Evolutionary conservation across 495 filamentous ascomycete species (phyloP).

Genomic region (Aspergillus homomorphus): DNA sequence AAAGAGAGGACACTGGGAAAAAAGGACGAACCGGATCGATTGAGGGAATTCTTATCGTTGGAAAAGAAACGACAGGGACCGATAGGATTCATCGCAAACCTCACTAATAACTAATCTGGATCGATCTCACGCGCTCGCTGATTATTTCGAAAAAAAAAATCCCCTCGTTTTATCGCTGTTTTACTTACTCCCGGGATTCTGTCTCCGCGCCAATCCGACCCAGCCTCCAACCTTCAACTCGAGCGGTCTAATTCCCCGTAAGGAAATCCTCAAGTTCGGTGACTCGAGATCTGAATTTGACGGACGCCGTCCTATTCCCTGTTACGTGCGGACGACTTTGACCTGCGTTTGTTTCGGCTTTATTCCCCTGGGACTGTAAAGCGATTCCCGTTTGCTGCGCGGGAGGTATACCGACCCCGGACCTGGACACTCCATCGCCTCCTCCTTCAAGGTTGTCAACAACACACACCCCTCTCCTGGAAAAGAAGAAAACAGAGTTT

Average conservation of each 20-base stretch:
- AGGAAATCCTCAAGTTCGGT: not conserved
- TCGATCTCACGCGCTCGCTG: conserved; percentile 20
- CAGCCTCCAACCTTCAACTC: conserved; percentile 6
- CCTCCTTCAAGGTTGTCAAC: conserved; percentile 8
- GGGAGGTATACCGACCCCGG: conserved; percentile 12
- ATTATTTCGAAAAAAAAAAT: conserved; percentile 14
- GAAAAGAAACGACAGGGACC: conserved; percentile 7
- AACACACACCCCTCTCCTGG: conserved; percentile 4
- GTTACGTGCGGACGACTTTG: conserved; percentile 11
- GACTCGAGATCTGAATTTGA: conserved; percentile 2
- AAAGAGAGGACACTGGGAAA: conserved; percentile 18
- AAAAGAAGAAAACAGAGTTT: conserved; percentile 1
- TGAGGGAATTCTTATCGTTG: not conserved
- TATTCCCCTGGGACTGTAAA: conserved; percentile 15
- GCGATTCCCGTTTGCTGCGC: conserved; percentile 24
- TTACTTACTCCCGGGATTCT: conserved; percentile 4
- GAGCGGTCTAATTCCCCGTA: not conserved
- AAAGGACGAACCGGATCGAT: conserved; percentile 8
- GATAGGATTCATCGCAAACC: conserved; percentile 11
- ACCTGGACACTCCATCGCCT: conserved; percentile 18
- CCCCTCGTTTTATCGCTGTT: conserved; percentile 20
- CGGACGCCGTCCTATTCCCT: conserved; percentile 6
- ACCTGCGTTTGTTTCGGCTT: conserved; percentile 17
- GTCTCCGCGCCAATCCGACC: conserved; percentile 13
- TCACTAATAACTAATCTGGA: conserved; percentile 21